A percentile compares a stretch with the other conserved stretches of the same genome.
Conservation (phyloP, 2,329 filamentous ascomycete genomes). For the Alternaria metachromatica region DNA sequence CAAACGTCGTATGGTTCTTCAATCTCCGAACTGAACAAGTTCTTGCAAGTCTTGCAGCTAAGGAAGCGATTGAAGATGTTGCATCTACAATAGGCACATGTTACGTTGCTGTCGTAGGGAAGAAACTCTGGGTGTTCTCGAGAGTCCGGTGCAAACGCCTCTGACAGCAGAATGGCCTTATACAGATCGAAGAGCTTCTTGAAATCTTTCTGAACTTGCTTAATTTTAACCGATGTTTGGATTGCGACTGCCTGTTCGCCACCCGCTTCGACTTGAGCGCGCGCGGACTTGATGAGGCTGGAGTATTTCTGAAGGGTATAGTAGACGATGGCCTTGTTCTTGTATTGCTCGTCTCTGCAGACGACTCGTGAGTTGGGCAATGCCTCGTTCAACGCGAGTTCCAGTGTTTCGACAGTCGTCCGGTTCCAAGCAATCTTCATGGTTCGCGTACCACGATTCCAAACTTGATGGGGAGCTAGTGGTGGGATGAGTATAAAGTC, state of each 20-base stretch:
- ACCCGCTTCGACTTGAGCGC: slow-evolving; percentile 59
- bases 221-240: slow-evolving; percentile 59
- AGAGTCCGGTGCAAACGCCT: slow-evolving; percentile 76
- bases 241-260: slow-evolving; percentile 46
- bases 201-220: slow-evolving; percentile 83
- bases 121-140: slow-evolving; percentile 77
- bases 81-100: slow-evolving; percentile 92
- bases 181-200: slow-evolving; percentile 79
- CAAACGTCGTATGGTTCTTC: slow-evolving; percentile 93
- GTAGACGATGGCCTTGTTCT: slow-evolving; percentile 95
- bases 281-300: slow-evolving; percentile 63
- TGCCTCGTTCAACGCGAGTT: slow-evolving; percentile 84
- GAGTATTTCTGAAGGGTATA: slow-evolving; percentile 84
- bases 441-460: slow-evolving; percentile 94
- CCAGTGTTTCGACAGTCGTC: slow-evolving; percentile 88
- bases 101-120: slow-evolving; percentile 87
- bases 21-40: slow-evolving; percentile 69
- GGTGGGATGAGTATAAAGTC: slow-evolving; percentile 95
- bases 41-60: slow-evolving; percentile 85
- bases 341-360: slow-evolving; percentile 97
- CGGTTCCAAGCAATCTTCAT: slow-evolving; percentile 99
- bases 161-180: slow-evolving; percentile 79
- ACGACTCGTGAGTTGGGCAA: slow-evolving; percentile 88
- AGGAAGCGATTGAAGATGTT: slow-evolving; percentile 98
- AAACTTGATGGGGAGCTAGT: slow-evolving; percentile 93